Evolutionary conservation across 306 rosid species (phyloP).

Genomic region (Prosopis cineraria): DNA sequence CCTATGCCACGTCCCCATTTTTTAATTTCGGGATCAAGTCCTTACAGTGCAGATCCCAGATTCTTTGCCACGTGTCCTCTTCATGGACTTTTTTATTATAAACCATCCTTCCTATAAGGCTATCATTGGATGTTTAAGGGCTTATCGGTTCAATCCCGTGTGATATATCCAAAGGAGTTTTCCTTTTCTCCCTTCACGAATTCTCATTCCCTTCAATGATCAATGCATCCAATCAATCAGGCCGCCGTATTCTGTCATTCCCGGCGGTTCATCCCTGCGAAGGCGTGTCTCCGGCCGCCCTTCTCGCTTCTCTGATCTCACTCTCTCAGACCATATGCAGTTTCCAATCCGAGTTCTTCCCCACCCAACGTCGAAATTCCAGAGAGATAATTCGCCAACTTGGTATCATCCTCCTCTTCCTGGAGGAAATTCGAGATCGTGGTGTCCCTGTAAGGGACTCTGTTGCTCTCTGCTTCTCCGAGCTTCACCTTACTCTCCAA

Average conservation of each 20-base stretch:
- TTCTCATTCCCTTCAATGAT: conserved; percentile 38
- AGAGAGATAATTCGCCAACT: conserved; percentile 68
- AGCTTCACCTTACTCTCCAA: conserved; percentile 69
- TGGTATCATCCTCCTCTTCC: conserved; percentile 50
- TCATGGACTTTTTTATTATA: background rate
- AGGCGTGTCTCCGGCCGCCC: conserved; percentile 48
- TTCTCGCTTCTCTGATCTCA: conserved; percentile 51
- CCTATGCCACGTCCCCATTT: conserved; percentile 8
- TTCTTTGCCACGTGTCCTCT: conserved; percentile 44
- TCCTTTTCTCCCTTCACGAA: background rate
- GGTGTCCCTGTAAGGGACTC: conserved; percentile 29
- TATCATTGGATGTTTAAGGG: background rate
- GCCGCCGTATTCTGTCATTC: conserved; percentile 65
- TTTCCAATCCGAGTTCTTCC: conserved; percentile 42
- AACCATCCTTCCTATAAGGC: conserved; percentile 11
- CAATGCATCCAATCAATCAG: conserved; percentile 13
- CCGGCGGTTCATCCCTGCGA: conserved; percentile 89
- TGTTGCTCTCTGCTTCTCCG: conserved; percentile 53
- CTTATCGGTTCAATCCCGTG: background rate
- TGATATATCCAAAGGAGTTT: background rate
- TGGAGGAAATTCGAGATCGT: conserved; percentile 53
- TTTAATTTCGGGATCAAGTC: background rate
- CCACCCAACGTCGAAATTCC: conserved; percentile 60
- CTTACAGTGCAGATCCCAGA: background rate
- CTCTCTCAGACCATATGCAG: conserved; percentile 53